These are phyloP conservation scores for Ceratobasidium sp. DNA, from an alignment of 1,284 basidiomycete genomes.

Conservation along the genomic window DNA sequence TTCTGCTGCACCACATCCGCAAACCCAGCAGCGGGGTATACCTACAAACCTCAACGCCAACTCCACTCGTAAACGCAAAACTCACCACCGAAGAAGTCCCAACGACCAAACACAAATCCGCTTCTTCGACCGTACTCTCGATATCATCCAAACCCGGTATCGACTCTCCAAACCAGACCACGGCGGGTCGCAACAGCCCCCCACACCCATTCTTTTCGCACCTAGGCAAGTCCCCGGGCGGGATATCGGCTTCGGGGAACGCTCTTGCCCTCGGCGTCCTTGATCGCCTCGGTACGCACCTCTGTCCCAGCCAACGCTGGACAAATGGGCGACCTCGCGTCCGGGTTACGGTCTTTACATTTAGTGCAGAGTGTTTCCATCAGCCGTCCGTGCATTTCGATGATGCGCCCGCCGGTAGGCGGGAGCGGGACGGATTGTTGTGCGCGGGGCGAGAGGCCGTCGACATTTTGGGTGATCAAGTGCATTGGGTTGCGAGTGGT, in stretches of 20 bases:
- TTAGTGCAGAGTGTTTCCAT: conserved; percentile 62
- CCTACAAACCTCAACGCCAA: conserved; percentile 45
- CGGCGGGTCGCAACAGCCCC: conserved; percentile 62
- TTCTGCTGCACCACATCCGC: conserved; percentile 49
- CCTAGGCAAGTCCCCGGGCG: conserved; percentile 56
- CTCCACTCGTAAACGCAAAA: neutral
- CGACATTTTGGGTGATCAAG: conserved; percentile 71
- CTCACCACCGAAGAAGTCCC: conserved; percentile 66
- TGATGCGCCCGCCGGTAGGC: conserved; percentile 46
- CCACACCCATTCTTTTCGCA: conserved; percentile 56
- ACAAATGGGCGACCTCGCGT: conserved; percentile 59
- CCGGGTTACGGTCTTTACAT: conserved; percentile 55
- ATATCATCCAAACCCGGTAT: conserved; percentile 57
- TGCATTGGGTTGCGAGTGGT: conserved; percentile 49
- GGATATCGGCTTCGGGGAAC: conserved; percentile 53
- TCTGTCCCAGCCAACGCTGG: conserved; percentile 61
- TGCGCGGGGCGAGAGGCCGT: conserved; percentile 60
- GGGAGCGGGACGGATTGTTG: neutral
- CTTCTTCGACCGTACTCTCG: conserved; percentile 54
- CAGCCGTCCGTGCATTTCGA: conserved; percentile 72
- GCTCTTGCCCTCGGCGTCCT: conserved; percentile 24
- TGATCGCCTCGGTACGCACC: conserved; percentile 39
- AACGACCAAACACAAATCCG: conserved; percentile 66
- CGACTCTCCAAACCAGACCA: conserved; percentile 71
- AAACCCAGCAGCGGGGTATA: conserved; percentile 58